Percentiles rank a stretch among this genome's conserved stretches.
These are phyloP conservation scores for Rhizophagus sp. DNA, from an alignment of 192 early-diverging fungal species.

Conservation along the genomic window DNA sequence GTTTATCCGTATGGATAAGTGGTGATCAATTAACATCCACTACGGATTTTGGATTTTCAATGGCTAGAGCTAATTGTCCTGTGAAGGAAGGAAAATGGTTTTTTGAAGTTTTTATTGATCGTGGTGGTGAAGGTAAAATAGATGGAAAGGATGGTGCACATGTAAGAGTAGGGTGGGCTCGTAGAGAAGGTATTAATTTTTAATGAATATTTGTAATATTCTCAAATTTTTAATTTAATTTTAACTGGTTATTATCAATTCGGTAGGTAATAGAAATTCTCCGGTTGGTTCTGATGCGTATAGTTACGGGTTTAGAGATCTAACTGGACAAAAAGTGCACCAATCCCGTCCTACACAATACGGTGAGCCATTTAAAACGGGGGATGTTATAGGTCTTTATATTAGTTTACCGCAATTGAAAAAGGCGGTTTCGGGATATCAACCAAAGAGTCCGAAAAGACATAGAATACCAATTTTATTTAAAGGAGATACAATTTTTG, in stretches of 20 bases:
- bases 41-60: constrained; percentile 66
- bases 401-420: constrained; percentile 53
- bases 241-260: not conserved
- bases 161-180: constrained; percentile 64
- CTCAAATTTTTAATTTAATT: not conserved
- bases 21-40: constrained; percentile 59
- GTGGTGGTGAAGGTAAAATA: constrained; percentile 44
- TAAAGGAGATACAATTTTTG: constrained; percentile 56
- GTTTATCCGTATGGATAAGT: constrained; percentile 57
- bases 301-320: constrained; percentile 63
- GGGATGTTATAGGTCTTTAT: constrained; percentile 66
- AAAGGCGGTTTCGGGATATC: constrained; percentile 18
- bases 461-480: constrained; percentile 52
- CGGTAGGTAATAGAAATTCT: constrained; percentile 54
- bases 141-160: constrained; percentile 54
- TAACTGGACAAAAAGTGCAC: constrained; percentile 61
- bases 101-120: constrained; percentile 57
- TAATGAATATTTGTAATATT: not conserved
- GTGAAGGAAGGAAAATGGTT: constrained; percentile 65
- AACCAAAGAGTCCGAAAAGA: constrained; percentile 40
- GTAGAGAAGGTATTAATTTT: constrained; percentile 54
- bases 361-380: constrained; percentile 60
- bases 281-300: constrained; percentile 70
- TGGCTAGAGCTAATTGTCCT: constrained; percentile 60
- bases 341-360: constrained; percentile 48